Base-by-base conservation (phyloP, 805 yeast genomes). In the Candida anglica region DNA sequence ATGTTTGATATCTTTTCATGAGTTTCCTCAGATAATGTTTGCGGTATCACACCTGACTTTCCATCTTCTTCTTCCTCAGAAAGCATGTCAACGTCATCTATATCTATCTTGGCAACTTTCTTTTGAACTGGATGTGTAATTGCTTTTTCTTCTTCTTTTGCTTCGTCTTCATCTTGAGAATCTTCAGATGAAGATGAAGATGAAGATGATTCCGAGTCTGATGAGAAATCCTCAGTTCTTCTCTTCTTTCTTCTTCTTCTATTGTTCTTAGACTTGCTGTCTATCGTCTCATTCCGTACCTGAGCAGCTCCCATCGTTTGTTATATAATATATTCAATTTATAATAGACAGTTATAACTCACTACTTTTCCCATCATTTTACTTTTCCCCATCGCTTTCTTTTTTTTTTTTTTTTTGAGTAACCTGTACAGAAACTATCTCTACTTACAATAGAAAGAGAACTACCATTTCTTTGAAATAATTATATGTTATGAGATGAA, bases 241-340 rank as follows among this genome's bases (percentile, higher is more conserved):
- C 88, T 79, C 76, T 81, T 82, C 73, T 81, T 81, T 50, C 81
- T 69, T 42, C 85, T 73, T 47, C 85, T 69, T 42, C 75, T 66
- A 31, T 53, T 61, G 19, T 47, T 46, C 33, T 28, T 34, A 15
- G 30, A 16, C 9, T 15, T 18, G 6, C 6, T 7, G 11, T 27
- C 14, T n/a, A 18, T 18, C 13, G 14, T 15, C 13, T 19, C 23
- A 16, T 29, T 29, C 5, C 23, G 17, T 20, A n/a, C 14, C 5
- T 13, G 15, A 29, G 32, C 21, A 20, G 32, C 28, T 13, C 15
- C 28, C 28, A 26, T 26, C 14, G 25, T 22, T 22, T n/a, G n/a
- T n/a, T n/a, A n/a, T n/a, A n/a, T n/a, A n/a, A n/a, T n/a, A n/a
- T n/a, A n/a, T n/a, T n/a, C n/a, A n/a, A n/a, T n/a, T n/a, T n/a